phyloP scores from a whole-genome alignment of 2,329 filamentous ascomycete genomes.

The Pseudogymnoascus sp. region DNA sequence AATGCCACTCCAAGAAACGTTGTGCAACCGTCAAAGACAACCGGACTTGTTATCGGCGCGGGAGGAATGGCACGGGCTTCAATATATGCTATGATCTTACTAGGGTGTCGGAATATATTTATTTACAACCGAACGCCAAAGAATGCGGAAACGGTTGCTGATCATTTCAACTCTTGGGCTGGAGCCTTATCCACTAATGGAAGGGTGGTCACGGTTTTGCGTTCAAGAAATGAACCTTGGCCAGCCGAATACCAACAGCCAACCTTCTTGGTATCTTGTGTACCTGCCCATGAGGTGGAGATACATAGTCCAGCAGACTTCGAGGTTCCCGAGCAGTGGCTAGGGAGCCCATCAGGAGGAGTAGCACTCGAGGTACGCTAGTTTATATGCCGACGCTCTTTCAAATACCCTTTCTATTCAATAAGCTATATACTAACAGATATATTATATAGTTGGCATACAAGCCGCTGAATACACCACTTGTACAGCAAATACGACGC shows the following conservation, averaged over 20 bases:
- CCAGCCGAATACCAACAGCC: constrained; percentile 54
- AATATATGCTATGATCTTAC: constrained; percentile 68
- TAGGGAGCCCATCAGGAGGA: constrained; percentile 64
- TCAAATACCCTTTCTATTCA: not conserved
- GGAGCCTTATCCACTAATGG: constrained; percentile 23
- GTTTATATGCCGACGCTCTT: not conserved
- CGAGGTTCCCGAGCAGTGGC: constrained; percentile 59
- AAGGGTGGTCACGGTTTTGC: constrained; percentile 40
- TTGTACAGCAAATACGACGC: constrained; percentile 53
- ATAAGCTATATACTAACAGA: not conserved
- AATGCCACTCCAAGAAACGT: constrained; percentile 66
- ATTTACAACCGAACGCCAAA: constrained; percentile 62
- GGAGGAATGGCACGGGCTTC: constrained; percentile 73
- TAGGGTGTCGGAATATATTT: constrained; percentile 68
- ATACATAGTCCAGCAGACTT: constrained; percentile 60
- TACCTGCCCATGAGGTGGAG: constrained; percentile 61
- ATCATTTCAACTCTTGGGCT: constrained; percentile 54
- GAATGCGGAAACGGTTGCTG: constrained; percentile 59
- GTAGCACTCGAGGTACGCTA: constrained; percentile 54
- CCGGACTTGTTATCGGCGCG: constrained; percentile 53
- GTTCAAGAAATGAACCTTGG: constrained; percentile 53
- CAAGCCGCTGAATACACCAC: constrained; percentile 62
- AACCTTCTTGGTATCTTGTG: constrained; percentile 68
- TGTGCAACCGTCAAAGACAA: constrained; percentile 39
- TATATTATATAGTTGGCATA: constrained; percentile 47